A percentile compares a stretch with the other conserved stretches of the same genome.
These are phyloP conservation scores for Scolecobasidium constrictum DNA, from an alignment of 2,329 filamentous ascomycete genomes.

Conservation along the genomic window DNA sequence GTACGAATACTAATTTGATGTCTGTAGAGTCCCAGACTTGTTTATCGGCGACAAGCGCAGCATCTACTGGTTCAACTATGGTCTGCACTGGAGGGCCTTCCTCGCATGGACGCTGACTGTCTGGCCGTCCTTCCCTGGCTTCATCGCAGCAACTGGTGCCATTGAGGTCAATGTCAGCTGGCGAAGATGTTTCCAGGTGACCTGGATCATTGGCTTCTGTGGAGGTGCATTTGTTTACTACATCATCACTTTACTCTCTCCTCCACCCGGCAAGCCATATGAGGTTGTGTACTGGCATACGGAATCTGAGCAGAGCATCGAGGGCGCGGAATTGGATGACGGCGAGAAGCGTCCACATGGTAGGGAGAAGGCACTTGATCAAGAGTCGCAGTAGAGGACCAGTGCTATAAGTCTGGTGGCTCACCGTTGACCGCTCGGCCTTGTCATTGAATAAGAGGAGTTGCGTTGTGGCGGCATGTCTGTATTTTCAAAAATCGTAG, in stretches of 20 bases:
- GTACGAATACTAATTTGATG: no score
- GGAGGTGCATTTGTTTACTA: slow-evolving; percentile 4
- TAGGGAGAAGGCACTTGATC: background rate
- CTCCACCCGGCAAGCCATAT: slow-evolving; percentile 9
- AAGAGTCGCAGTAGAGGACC: background rate
- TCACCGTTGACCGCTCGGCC: background rate
- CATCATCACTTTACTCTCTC: slow-evolving; percentile 4
- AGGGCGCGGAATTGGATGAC: background rate
- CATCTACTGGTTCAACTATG: slow-evolving; percentile 10
- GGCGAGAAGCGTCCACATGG: background rate
- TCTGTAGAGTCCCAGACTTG: slow-evolving; percentile 13
- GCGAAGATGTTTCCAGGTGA: background rate
- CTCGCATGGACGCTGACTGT: slow-evolving; percentile 7
- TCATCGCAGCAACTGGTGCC: background rate
- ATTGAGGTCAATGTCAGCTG: background rate
- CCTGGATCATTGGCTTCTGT: slow-evolving; percentile 6
- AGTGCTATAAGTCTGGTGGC: background rate
- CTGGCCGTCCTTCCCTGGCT: slow-evolving; percentile 9
- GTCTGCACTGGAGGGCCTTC: slow-evolving; percentile 11
- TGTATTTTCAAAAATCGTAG: no score
- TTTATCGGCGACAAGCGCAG: slow-evolving; percentile 11
- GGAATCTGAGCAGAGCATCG: background rate
- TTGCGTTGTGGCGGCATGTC: no score
- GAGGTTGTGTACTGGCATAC: background rate
- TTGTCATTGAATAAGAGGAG: no score